Percentiles rank a stretch among this genome's conserved stretches.
Evolutionary conservation across 768 basidiomycete species (phyloP).

Genomic region (Russula olivacea): DNA sequence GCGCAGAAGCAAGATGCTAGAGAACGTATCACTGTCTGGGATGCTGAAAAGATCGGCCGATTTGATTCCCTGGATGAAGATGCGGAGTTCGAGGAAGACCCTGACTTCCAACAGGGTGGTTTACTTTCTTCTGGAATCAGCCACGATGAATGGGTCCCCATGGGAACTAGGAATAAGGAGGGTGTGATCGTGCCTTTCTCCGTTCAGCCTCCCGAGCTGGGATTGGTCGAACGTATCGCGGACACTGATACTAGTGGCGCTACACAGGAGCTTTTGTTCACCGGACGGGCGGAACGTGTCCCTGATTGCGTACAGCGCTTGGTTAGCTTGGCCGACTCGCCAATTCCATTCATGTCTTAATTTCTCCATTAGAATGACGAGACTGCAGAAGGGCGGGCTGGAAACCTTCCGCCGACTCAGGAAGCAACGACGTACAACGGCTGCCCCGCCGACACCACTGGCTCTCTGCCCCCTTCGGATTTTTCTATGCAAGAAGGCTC

Average conservation of each 20-base stretch:
- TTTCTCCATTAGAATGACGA: slow-evolving; percentile 12
- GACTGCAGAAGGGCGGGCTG: background rate
- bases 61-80: slow-evolving; percentile 40
- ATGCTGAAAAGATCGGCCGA: slow-evolving; percentile 39
- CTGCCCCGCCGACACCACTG: background rate
- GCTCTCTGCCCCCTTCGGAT: slow-evolving; percentile 25
- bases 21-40: slow-evolving; percentile 61
- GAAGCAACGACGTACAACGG: background rate
- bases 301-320: slow-evolving; percentile 19
- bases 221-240: slow-evolving; percentile 31
- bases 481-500: slow-evolving; percentile 12
- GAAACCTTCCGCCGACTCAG: slow-evolving; percentile 28
- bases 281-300: slow-evolving; percentile 16
- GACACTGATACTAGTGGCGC: slow-evolving; percentile 48
- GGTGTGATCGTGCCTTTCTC: slow-evolving; percentile 47
- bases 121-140: slow-evolving; percentile 10
- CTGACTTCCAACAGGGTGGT: slow-evolving; percentile 35
- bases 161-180: slow-evolving; percentile 52
- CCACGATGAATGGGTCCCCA: slow-evolving; percentile 35
- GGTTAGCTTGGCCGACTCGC: slow-evolving; percentile 2
- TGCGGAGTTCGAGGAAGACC: slow-evolving; percentile 56
- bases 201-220: slow-evolving; percentile 27
- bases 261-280: slow-evolving; percentile 25
- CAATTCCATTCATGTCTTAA: background rate
- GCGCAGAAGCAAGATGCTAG: slow-evolving; percentile 58